phyloP scores from a whole-genome alignment of 2,329 filamentous ascomycete species.

The Colletotrichum horii region DNA sequence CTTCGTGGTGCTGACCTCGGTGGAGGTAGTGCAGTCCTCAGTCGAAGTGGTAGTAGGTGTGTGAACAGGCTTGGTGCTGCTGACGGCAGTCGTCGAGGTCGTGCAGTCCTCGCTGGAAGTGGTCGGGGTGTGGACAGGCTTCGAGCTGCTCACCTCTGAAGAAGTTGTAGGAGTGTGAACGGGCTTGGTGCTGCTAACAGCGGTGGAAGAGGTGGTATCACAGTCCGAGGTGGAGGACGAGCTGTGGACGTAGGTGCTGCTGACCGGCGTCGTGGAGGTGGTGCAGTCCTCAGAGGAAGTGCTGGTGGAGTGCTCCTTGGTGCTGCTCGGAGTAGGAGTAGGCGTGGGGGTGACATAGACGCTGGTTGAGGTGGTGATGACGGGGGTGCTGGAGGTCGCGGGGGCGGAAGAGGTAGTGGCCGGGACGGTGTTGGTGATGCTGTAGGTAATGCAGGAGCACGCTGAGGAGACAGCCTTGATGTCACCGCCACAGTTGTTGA shows the following conservation, averaged over 20 bases:
- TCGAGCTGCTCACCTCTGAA: neutral
- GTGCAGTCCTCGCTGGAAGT: neutral
- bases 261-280: neutral
- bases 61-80: neutral
- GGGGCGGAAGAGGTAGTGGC: neutral
- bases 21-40: neutral
- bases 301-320: neutral
- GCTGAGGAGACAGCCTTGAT: constrained; percentile 33
- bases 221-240: neutral
- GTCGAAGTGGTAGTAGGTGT: neutral
- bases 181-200: neutral
- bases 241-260: neutral
- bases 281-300: neutral
- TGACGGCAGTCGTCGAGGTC: neutral
- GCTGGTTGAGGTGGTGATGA: neutral
- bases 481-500: constrained; percentile 31
- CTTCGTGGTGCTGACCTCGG: neutral
- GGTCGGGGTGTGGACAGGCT: neutral
- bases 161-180: neutral
- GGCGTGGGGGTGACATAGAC: neutral
- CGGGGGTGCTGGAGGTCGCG: neutral
- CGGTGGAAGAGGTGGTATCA: neutral
- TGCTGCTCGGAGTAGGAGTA: neutral
- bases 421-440: neutral
- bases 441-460: constrained; percentile 42